Percentiles rank a stretch among this genome's conserved stretches.
phyloP scores from a whole-genome alignment of 2,329 filamentous ascomycete genomes.

The Hypomyces rosellus region DNA sequence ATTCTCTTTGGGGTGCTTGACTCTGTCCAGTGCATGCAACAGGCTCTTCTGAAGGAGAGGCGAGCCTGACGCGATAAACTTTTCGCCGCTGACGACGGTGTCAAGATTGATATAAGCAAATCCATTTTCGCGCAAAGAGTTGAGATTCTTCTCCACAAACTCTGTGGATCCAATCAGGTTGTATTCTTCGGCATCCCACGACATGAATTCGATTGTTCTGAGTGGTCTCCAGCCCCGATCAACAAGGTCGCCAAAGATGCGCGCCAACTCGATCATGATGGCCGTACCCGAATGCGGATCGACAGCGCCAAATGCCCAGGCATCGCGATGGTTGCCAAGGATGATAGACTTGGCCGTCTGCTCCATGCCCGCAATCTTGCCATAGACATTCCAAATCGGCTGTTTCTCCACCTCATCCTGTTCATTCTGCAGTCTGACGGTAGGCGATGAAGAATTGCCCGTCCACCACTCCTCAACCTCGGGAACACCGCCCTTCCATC shows the following conservation, averaged over 20 bases:
- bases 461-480: slow-evolving; percentile 78
- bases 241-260: slow-evolving; percentile 74
- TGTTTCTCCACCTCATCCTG: slow-evolving; percentile 80
- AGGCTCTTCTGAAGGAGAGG: slow-evolving; percentile 72
- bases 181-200: slow-evolving; percentile 92
- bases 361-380: slow-evolving; percentile 76
- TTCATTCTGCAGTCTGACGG: slow-evolving; percentile 75
- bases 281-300: slow-evolving; percentile 86
- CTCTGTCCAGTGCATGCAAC: slow-evolving; percentile 64
- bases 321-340: slow-evolving; percentile 88
- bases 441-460: slow-evolving; percentile 66
- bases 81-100: slow-evolving; percentile 66
- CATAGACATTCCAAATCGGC: slow-evolving; percentile 88
- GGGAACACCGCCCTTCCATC: slow-evolving; percentile 73
- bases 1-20: slow-evolving; percentile 66
- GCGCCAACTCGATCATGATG: slow-evolving; percentile 81
- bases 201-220: slow-evolving; percentile 93
- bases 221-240: slow-evolving; percentile 79
- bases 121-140: slow-evolving; percentile 64
- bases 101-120: slow-evolving; percentile 91
- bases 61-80: slow-evolving; percentile 73
- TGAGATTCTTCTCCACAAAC: slow-evolving; percentile 80
- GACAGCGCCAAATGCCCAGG: slow-evolving; percentile 82
- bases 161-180: slow-evolving; percentile 93
- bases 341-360: slow-evolving; percentile 77